phyloP scores from a whole-genome alignment of 164 flowering plant species.

The Cinnamomum micranthum region DNA sequence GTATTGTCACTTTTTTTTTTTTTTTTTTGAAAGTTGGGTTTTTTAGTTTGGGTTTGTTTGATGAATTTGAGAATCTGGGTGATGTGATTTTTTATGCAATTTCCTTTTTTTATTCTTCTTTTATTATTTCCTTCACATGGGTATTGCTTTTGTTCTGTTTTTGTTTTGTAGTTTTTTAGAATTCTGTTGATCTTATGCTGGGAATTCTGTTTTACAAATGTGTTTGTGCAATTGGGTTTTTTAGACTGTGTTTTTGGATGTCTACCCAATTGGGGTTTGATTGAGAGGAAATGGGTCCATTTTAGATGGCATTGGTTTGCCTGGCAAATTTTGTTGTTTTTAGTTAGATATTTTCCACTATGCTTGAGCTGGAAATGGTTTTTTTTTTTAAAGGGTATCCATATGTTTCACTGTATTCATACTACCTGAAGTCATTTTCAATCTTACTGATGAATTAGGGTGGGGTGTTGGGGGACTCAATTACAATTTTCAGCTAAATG shows the following conservation, averaged over 20 bases:
- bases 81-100: not conserved
- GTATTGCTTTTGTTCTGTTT: not conserved
- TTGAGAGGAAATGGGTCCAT: not conserved
- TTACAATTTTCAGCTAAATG: no score
- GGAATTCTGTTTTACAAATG: not conserved
- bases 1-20: slow-evolving; percentile 3
- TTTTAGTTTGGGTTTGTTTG: not conserved
- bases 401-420: no score
- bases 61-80: not conserved
- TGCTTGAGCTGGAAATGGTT: no score
- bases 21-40: not conserved
- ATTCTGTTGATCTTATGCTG: not conserved
- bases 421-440: no score
- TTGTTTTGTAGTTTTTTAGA: not conserved
- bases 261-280: not conserved
- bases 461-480: no score
- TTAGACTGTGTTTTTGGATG: not conserved
- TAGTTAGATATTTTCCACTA: no score
- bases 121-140: not conserved
- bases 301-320: not conserved
- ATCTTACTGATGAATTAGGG: no score
- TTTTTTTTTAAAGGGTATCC: no score
- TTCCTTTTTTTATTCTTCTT: not conserved
- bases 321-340: not conserved
- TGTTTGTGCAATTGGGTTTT: not conserved